Conservation (phyloP, 306 rosid species). For the Echinosophora koreensis region DNA sequence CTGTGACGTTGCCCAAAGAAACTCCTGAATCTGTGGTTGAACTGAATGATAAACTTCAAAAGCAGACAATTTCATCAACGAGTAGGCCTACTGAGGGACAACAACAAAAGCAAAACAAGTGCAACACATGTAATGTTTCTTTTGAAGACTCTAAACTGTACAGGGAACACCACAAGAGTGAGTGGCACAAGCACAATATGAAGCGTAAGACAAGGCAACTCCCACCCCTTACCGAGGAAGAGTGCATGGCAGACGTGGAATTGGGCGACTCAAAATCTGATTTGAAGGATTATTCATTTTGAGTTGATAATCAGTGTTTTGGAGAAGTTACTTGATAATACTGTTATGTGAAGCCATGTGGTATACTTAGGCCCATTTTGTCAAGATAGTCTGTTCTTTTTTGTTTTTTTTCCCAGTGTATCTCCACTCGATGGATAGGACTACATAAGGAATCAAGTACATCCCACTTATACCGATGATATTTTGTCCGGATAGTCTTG, state of each 20-base stretch:
- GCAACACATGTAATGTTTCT: constrained; percentile 70
- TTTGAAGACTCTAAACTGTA: constrained; percentile 71
- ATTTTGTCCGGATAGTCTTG: no score
- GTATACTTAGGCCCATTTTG: constrained; percentile 36
- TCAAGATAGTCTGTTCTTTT: neutral
- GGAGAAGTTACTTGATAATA: neutral
- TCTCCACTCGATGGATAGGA: no score
- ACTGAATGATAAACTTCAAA: constrained; percentile 68
- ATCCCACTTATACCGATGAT: no score
- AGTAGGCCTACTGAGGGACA: constrained; percentile 54
- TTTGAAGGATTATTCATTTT: constrained; percentile 89
- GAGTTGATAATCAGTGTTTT: constrained; percentile 38
- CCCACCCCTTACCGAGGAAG: constrained; percentile 83
- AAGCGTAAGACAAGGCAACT: constrained; percentile 85
- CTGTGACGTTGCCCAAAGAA: constrained; percentile 52
- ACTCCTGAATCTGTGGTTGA: constrained; percentile 56
- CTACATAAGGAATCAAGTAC: no score
- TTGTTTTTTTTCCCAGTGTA: no score
- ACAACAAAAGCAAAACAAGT: constrained; percentile 74
- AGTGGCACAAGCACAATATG: constrained; percentile 95
- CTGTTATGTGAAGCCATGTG: neutral
- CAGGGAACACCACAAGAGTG: constrained; percentile 92
- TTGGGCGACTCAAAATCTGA: constrained; percentile 70
- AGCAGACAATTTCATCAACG: constrained; percentile 63
- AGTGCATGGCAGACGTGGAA: constrained; percentile 73